A percentile compares a stretch with the other conserved stretches of the same genome.
Evolutionary conservation across 345 rosid genomes (phyloP).

Genomic region (Moringa oleifera): DNA sequence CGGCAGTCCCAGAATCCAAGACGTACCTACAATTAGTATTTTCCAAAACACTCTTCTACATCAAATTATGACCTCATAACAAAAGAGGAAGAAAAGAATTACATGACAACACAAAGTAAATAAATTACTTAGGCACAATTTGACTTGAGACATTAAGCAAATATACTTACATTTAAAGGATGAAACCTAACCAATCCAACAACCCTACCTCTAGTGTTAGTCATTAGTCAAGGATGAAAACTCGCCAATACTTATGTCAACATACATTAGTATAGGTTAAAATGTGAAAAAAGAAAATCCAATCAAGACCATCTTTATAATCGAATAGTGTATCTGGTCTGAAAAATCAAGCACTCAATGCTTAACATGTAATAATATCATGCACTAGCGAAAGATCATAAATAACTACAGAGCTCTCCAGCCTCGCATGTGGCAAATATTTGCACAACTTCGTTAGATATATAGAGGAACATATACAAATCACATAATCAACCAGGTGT

Average conservation of each 20-base stretch:
- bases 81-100: slow-evolving; percentile 9
- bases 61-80: background rate
- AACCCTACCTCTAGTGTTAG: background rate
- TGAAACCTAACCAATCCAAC: background rate
- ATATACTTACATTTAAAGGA: background rate
- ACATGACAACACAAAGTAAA: background rate
- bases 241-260: too few species aligned
- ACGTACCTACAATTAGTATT: slow-evolving; percentile 70
- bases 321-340: background rate
- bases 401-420: background rate
- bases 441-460: background rate
- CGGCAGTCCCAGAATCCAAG: slow-evolving; percentile 89
- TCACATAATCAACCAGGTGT: background rate
- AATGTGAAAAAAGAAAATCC: background rate
- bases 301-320: background rate
- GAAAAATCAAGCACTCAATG: background rate
- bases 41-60: slow-evolving; percentile 4
- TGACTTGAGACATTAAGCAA: background rate
- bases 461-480: too few species aligned
- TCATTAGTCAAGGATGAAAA: background rate
- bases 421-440: background rate
- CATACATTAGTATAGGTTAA: too few species aligned
- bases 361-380: too few species aligned
- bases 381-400: too few species aligned
- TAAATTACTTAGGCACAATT: too few species aligned